Base-by-base conservation (phyloP, 2,329 filamentous ascomycete genomes). In the Aureobasidium sp. region DNA sequence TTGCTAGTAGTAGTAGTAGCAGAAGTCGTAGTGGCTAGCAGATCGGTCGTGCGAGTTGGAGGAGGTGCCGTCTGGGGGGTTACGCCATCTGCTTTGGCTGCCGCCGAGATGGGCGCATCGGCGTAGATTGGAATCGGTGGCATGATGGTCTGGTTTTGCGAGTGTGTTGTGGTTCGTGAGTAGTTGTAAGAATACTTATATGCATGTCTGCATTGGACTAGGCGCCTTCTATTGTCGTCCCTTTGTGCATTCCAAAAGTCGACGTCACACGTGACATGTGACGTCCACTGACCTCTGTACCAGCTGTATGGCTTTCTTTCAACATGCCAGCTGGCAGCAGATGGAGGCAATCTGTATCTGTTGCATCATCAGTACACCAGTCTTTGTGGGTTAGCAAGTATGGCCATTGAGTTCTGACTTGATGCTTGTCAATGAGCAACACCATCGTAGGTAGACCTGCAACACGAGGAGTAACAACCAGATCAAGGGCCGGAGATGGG, bases 71-170 rank as follows among this genome's bases (percentile, higher is more conserved):
- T 76, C 61, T 74, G 69, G 3, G 73, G 72, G 1, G 73, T 74
- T 25, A 70, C 61, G 35, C 70, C 73, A 63, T 61, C 68, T 25
- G 63, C 62, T 67, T 76, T 77, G 61, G 68, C 67, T 13, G 69
- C 69, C 15, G 54, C 33, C 43, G 43, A 46, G 64, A 79, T 78
- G 57, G 77, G 77, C 25, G 73, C 73, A 64, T 79, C 70, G 60
- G 74, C 74, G 71, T 78, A 75, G 60, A 78, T 71, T 45, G 71
- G 75, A 46, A 79, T 74, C 13, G 76, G 76, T 13, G 77, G 75
- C 77, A 79, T 79, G 33, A 29, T 53, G 23, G 49, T 17, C 31
- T 35, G 7, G 17, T 9, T 23, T n/a, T 2, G 31, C 21, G 31
- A 50, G 31, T 21, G 29, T 50, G 13, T 50, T 37, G 15, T 37